Evolutionary conservation across 2,329 filamentous ascomycete species (phyloP), one percentile per base, ranked within the genome.

Genomic region (Coleophoma cylindrospora): DNA sequence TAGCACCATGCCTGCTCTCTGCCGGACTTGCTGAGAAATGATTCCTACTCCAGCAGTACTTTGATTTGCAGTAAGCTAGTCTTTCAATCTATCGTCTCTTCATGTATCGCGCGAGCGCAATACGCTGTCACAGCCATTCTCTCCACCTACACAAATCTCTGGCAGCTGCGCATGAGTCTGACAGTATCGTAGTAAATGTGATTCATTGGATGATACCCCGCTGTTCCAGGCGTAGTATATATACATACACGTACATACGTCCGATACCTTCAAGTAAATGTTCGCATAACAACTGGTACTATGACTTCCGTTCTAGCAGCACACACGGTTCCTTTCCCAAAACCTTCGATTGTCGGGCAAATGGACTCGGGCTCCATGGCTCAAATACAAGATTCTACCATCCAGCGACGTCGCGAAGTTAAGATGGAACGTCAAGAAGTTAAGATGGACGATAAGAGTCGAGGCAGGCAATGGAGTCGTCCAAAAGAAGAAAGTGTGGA

Each of bases 251-350:
- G 19, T 45, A 17, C 22, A 45, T 45, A 19, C 14, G 14, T 17
- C 14, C 32, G 33, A 17, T 34, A 14, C 22, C 13, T 33, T 13
- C 34, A 17, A 9, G 13, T n/a, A 33, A 33, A 33, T 34, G 15
- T 19, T 34, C 10, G 13, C 37, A 46, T 10, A 40, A 22, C 22
- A 13, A 48, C 36, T 52, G 45, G 52, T 53, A 64, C 57, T 58
- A 65, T 65, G 63, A 65, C 61, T 64, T 63, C 62, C 21, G 53
- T 64, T 53, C 51, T 65, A n/a, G 46, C 56, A 51, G 56, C 56
- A 44, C 60, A 61, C 51, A 52, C 61, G 19, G 55, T 56, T 34
- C 51, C 50, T 22, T 61, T 64, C 45, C 27, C 57, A 48, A 49
- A 54, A 21, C 56, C 57, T 50, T 57, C 52, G 43, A 51, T 62